Evolutionary conservation across 352 stramenopile genomes (phyloP), one percentile per base, ranked within the genome.

Genomic region (Peronospora destructor): DNA sequence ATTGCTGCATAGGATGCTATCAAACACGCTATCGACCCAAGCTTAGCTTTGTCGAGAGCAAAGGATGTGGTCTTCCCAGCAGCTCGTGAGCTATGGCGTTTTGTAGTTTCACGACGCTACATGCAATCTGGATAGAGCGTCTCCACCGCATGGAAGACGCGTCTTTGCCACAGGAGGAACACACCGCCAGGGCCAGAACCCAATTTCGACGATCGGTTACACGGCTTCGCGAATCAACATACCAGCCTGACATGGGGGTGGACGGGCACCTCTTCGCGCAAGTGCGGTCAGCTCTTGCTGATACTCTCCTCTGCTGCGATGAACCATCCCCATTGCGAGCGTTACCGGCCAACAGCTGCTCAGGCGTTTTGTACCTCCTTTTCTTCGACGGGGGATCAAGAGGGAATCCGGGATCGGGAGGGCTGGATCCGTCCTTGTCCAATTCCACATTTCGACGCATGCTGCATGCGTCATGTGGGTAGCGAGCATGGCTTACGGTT

Each of bases 211-310:
- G 36, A 42, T 3, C 36, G 16, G 6, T 25, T 26, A n/a, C 6
- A 42, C n/a, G 36, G 17, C 13, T 42, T 26, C 36, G 36, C n/a
- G 29, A 5, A 12, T 42, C 36, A 26, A 42, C 36, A 13, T 42
- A 42, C 6, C 16, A 42, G 3, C 6, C 6, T 3, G 17, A 23
- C 36, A 26, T 26, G 14, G 36, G 16, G 4, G 16, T 4, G 12
- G 16, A 42, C 6, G n/a, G n/a, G 2, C 0, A n/a, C n/a, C n/a
- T 28, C 4, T 26, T 42, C 5, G 16, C 13, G n/a, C 13, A 16
- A 25, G 36, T 42, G 12, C 36, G 36, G 36, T 42, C 36, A 5
- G 36, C 36, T 1, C 36, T 28, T 42, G 36, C 36, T 42, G 36
- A 42, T 26, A 12, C 6, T 8, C n/a, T 42, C 36, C 12, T 42